These are phyloP conservation scores for Solanum paucissectum DNA, from an alignment of 257 asterid genomes.

Conservation along the genomic window DNA sequence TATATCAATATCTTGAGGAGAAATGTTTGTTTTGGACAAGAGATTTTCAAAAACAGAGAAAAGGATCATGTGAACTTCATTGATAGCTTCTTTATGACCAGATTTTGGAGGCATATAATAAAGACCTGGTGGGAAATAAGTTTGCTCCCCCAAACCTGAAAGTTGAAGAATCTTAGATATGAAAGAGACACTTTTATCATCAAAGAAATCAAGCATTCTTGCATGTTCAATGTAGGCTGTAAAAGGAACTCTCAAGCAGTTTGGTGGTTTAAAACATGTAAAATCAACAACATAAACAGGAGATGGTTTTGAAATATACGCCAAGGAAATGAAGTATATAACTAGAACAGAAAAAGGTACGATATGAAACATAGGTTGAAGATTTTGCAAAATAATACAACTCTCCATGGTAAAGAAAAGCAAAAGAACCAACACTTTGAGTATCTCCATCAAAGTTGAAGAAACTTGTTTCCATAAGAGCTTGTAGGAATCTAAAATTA, in stretches of 20 bases:
- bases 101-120: constrained; percentile 64
- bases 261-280: constrained; percentile 68
- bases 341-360: constrained; percentile 7
- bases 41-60: constrained; percentile 51
- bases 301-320: constrained; percentile 18
- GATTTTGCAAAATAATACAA: constrained; percentile 17
- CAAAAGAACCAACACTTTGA: constrained; percentile 12
- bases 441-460: constrained; percentile 14
- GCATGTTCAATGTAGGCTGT: constrained; percentile 53
- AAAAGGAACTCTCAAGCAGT: constrained; percentile 41
- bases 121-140: constrained; percentile 71
- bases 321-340: constrained; percentile 6
- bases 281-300: constrained; percentile 56
- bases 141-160: constrained; percentile 58
- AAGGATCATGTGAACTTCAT: constrained; percentile 47
- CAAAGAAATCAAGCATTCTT: constrained; percentile 40
- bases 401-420: constrained; percentile 26
- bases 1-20: constrained; percentile 40
- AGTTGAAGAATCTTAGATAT: constrained; percentile 46
- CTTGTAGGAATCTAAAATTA: not conserved
- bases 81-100: constrained; percentile 39
- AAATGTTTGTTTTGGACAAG: constrained; percentile 29
- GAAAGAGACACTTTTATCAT: constrained; percentile 41
- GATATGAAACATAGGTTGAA: constrained; percentile 17
- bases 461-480: constrained; percentile 14